Evolutionary conservation across 1,284 basidiomycete species (phyloP).

Genomic region (Boletus coffeatus): DNA sequence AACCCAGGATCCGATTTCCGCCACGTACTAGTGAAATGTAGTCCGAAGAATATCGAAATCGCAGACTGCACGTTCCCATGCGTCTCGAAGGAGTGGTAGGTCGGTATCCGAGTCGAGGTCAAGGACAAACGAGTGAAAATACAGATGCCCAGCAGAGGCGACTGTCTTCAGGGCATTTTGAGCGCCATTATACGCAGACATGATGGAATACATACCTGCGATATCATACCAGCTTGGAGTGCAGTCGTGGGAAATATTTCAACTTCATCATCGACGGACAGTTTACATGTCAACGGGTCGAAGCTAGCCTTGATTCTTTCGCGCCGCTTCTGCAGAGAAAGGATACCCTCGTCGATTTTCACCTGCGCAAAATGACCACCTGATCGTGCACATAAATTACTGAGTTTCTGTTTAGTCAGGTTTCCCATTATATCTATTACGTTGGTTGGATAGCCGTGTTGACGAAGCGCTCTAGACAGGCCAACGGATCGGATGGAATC

Average conservation of each 20-base stretch:
- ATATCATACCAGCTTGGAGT: conserved; percentile 46
- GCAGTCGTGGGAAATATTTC: conserved; percentile 38
- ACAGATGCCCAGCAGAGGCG: conserved; percentile 38
- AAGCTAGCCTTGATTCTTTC: conserved; percentile 14
- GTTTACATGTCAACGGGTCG: conserved; percentile 13
- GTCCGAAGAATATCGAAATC: conserved; percentile 40
- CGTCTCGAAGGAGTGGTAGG: conserved; percentile 28
- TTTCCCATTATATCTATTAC: conserved; percentile 34
- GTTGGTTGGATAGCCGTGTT: conserved; percentile 29
- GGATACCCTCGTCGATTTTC: conserved; percentile 3
- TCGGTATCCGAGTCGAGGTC: conserved; percentile 28
- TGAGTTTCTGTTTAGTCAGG: conserved; percentile 10
- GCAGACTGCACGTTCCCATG: conserved; percentile 34
- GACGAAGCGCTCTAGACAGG: conserved; percentile 33
- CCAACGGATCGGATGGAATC: conserved; percentile 47
- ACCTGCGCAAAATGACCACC: not conserved
- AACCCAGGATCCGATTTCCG: conserved; percentile 36
- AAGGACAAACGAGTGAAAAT: conserved; percentile 43
- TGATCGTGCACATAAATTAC: conserved; percentile 1
- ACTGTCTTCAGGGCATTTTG: conserved; percentile 34
- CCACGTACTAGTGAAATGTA: conserved; percentile 43
- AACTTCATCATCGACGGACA: conserved; percentile 31
- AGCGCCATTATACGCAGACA: not conserved
- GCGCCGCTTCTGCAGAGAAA: conserved; percentile 8
- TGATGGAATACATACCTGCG: conserved; percentile 34